A percentile compares a stretch with the other conserved stretches of the same genome.
Evolutionary conservation across 805 yeast species (phyloP).

Genomic region (Candida montana): DNA sequence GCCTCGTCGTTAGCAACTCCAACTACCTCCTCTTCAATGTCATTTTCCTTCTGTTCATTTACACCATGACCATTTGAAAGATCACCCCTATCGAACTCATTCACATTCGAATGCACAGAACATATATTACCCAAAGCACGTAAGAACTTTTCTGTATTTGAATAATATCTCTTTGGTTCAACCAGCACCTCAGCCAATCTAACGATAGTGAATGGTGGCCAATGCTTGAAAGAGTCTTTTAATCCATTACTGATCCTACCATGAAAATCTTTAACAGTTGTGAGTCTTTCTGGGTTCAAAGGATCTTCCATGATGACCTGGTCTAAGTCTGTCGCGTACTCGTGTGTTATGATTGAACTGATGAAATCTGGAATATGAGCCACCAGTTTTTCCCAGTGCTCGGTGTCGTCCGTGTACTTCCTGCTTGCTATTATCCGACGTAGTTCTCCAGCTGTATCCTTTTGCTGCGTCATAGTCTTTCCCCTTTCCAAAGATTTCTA

Average conservation of each 20-base stretch:
- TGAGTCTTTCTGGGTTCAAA: constrained; percentile 1
- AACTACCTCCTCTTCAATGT: not conserved
- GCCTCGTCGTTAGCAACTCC: constrained; percentile 14
- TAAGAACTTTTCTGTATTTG: constrained; percentile 36
- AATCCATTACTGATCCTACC: constrained; percentile 9
- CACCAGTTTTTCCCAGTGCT: constrained; percentile 8
- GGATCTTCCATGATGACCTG: constrained; percentile 10
- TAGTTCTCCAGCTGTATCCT: not conserved
- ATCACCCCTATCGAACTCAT: constrained; percentile 9
- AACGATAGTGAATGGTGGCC: constrained; percentile 43
- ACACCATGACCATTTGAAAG: not conserved
- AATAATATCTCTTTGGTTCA: constrained; percentile 38
- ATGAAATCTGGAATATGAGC: constrained; percentile 10
- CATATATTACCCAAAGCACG: constrained; percentile 32
- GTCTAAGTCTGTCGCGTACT: constrained; percentile 4
- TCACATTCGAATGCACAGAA: constrained; percentile 14
- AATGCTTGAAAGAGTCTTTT: constrained; percentile 6
- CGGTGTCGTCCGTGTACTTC: not conserved
- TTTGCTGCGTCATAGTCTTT: not conserved
- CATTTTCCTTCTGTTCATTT: not conserved
- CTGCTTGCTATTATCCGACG: constrained; percentile 1
- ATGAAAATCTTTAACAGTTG: constrained; percentile 11
- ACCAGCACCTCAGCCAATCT: constrained; percentile 42
- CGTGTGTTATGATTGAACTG: constrained; percentile 4
- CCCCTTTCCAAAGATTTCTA: not conserved